Base-by-base conservation (phyloP, 257 asterid species). In the Oldenlandia corymbosa region DNA sequence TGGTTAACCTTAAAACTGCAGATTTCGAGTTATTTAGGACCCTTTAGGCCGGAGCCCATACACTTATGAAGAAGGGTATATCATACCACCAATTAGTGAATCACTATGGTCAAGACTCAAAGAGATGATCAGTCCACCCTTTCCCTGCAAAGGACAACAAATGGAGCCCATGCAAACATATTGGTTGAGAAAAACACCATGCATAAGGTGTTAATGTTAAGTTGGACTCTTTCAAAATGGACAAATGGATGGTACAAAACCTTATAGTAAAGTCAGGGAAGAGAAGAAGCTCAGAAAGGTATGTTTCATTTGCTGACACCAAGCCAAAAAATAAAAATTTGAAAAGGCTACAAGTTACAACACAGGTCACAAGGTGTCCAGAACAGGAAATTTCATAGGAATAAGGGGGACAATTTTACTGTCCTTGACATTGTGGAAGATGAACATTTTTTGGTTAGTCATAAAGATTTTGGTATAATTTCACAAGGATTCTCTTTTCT, bases 221-320 rank as follows among this genome's bases (percentile, higher is more conserved):
- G 60, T 70, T 75, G 73, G 79, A 61, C 42, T 47, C 8, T 18
- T 16, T 41, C 73, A 61, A 70, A 75, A 61, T 70, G 32, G 73
- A 70, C 79, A 66, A 74, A 70, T 60, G 60, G 23, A 70, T 60
- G 60, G 23, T 10, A 61, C 55, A 41, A 69, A 51, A 5, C 7
- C 9, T 34, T 34, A n/a, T n/a, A n/a, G n/a, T n/a, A n/a, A n/a
- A 8, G 66, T 52, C 68, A 66, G 68, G n/a, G n/a, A 34, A 9
- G 28, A n/a, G 45, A 16, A 32, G 41, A 55, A 57, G 50, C 31
- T 60, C 24, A 6, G 43, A 52, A 28, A 39, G 1, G 43, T 10
- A 23, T 57, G 51, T 32, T 53, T 67, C 41, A 30, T 62, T 45
- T 24, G 65, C 17, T 24, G 65, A 60, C 65, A 42, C 53, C 46